Conservation (phyloP, 192 early-diverging fungal species). For the Dissophora ornata region DNA sequence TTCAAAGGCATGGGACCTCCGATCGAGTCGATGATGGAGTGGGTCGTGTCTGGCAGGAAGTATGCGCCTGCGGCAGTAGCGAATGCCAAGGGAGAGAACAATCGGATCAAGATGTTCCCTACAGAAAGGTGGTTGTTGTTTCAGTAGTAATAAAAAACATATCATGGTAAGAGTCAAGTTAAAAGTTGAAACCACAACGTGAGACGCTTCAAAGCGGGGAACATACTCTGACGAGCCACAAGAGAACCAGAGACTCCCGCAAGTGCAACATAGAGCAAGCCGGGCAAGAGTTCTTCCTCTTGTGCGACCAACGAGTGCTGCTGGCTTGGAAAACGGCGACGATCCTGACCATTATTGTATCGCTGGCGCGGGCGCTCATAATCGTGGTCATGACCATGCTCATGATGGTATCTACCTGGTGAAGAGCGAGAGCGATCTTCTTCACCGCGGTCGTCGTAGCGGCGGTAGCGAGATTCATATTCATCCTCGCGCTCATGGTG, state of each 20-base stretch:
- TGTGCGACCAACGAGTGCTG: slow-evolving; percentile 17
- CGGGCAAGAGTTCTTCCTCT: slow-evolving; percentile 46
- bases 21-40: slow-evolving; percentile 28
- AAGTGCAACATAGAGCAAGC: slow-evolving; percentile 39
- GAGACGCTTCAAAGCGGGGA: too few relatives aligned
- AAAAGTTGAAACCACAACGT: too few relatives aligned
- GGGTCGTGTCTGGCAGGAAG: slow-evolving; percentile 37
- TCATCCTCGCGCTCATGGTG: slow-evolving; percentile 9
- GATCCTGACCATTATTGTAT: neutral
- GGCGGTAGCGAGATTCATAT: slow-evolving; percentile 1
- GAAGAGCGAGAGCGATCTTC: neutral
- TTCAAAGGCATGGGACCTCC: slow-evolving; percentile 13
- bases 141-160: too few relatives aligned
- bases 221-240: slow-evolving; percentile 45
- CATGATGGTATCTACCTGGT: neutral
- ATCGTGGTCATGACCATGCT: neutral
- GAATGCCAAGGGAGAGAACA: slow-evolving; percentile 47
- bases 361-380: neutral
- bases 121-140: too few relatives aligned
- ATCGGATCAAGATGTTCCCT: slow-evolving; percentile 45
- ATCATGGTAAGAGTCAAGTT: too few relatives aligned
- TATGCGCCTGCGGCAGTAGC: slow-evolving; percentile 43
- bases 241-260: slow-evolving; percentile 37
- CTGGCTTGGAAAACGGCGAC: slow-evolving; percentile 7
- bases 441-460: neutral